Conservation (phyloP, 306 rosid species). For the Trifolium fragiferum region DNA sequence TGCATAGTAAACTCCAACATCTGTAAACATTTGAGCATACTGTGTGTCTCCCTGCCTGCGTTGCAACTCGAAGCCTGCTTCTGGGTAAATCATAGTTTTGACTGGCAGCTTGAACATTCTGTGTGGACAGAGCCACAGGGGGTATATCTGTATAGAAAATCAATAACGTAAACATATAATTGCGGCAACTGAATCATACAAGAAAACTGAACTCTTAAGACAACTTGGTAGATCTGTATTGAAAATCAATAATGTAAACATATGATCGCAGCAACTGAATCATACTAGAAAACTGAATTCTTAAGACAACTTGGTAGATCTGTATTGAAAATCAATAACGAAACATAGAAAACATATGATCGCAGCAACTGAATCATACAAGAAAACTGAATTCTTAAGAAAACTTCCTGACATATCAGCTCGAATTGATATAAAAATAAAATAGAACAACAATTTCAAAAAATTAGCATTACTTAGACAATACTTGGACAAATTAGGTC, state of each 20-base stretch:
- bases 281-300: conserved; percentile 5
- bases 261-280: not conserved
- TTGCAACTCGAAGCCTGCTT: conserved; percentile 89
- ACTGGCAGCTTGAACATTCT: conserved; percentile 75
- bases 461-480: conserved; percentile 19
- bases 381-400: conserved; percentile 12
- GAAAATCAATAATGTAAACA: too few relatives aligned
- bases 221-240: too few relatives aligned
- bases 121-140: conserved; percentile 97
- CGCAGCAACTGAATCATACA: not conserved
- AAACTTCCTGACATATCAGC: conserved; percentile 14
- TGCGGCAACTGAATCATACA: not conserved
- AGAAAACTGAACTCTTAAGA: conserved; percentile 11
- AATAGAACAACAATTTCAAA: conserved; percentile 13
- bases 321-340: conserved; percentile 35
- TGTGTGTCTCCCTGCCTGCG: conserved; percentile 91
- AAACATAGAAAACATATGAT: not conserved
- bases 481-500: conserved; percentile 1
- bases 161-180: not conserved
- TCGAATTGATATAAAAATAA: conserved; percentile 23
- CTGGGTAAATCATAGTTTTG: conserved; percentile 80
- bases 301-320: conserved; percentile 61
- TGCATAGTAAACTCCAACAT: conserved; percentile 90
- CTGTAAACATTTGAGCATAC: conserved; percentile 91
- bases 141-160: conserved; percentile 68